Conservation (phyloP, 2,329 filamentous ascomycete species). For the Pyrenophora graminea region DNA sequence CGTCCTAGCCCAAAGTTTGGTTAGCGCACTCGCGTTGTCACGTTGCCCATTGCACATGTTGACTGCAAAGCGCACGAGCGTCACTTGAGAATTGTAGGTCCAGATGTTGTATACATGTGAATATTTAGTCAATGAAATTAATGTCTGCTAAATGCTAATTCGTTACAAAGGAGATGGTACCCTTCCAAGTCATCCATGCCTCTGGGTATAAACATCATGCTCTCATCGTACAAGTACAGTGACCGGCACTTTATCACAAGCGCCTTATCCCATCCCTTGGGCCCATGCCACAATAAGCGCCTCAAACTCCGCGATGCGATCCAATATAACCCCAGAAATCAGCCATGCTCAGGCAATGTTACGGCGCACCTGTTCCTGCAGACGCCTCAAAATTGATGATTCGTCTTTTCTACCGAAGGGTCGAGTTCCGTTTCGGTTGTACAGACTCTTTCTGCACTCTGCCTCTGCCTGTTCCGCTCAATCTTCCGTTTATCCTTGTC, state of each 20-base stretch:
- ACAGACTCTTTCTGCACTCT: conserved; percentile 37
- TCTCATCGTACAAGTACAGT: conserved; percentile 21
- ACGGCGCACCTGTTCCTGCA: neutral
- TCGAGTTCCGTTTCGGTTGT: conserved; percentile 28
- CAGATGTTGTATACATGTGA: too few species aligned
- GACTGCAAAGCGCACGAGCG: neutral
- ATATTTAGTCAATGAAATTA: neutral
- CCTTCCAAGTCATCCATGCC: conserved; percentile 3
- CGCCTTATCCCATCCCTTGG: conserved; percentile 3
- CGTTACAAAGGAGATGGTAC: conserved; percentile 8
- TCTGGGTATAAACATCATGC: conserved; percentile 19
- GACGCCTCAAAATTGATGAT: neutral
- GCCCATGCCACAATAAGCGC: conserved; percentile 8
- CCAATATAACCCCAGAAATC: conserved; percentile 1
- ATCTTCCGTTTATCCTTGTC: conserved; percentile 19
- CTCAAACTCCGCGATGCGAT: conserved; percentile 21
- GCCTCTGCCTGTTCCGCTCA: conserved; percentile 34
- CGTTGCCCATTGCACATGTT: conserved; percentile 12
- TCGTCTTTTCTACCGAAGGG: conserved; percentile 17
- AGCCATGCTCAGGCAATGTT: conserved; percentile 2
- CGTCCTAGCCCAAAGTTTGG: conserved; percentile 20
- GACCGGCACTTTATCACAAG: conserved; percentile 7
- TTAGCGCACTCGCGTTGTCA: conserved; percentile 35
- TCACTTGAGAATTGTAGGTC: too few species aligned
- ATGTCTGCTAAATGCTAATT: neutral